phyloP scores from a whole-genome alignment of 2,329 filamentous ascomycete species.

The Diaporthe capsici region DNA sequence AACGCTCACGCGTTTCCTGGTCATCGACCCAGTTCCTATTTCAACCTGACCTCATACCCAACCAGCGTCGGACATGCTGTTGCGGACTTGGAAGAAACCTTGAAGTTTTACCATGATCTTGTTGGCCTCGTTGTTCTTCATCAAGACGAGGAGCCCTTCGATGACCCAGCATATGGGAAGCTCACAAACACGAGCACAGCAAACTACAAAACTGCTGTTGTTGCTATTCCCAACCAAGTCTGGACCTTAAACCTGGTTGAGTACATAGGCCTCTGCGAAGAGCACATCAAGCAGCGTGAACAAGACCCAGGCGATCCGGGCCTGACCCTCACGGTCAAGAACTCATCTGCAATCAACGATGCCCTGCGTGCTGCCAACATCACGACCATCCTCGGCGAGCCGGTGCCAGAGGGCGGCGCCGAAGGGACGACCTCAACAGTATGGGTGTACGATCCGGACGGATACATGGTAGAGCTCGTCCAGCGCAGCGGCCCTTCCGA shows the following conservation, averaged over 20 bases:
- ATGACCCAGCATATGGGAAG: neutral
- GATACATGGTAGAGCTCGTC: conserved; percentile 13
- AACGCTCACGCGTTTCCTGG: too few relatives aligned
- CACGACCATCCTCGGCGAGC: neutral
- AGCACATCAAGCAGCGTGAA: conserved; percentile 10
- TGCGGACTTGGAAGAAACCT: neutral
- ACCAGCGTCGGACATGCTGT: conserved; percentile 12
- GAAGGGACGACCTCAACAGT: neutral
- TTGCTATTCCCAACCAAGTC: conserved; percentile 2
- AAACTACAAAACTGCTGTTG: neutral
- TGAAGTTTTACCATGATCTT: neutral
- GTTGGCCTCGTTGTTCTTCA: conserved; percentile 1
- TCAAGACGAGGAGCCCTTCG: neutral
- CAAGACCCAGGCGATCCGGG: conserved; percentile 5
- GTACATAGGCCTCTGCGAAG: neutral
- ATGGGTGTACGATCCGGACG: neutral
- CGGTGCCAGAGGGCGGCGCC: neutral
- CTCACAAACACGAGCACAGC: conserved; percentile 2
- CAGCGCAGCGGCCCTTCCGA: conserved; percentile 16
- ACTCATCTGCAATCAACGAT: neutral
- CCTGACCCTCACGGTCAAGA: conserved; percentile 13
- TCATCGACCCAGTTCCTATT: neutral
- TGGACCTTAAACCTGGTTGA: conserved; percentile 14
- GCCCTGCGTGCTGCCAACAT: neutral
- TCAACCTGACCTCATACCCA: neutral